Evolutionary conservation across 2,329 filamentous ascomycete species (phyloP).

Genomic region (Trichophyton simii): DNA sequence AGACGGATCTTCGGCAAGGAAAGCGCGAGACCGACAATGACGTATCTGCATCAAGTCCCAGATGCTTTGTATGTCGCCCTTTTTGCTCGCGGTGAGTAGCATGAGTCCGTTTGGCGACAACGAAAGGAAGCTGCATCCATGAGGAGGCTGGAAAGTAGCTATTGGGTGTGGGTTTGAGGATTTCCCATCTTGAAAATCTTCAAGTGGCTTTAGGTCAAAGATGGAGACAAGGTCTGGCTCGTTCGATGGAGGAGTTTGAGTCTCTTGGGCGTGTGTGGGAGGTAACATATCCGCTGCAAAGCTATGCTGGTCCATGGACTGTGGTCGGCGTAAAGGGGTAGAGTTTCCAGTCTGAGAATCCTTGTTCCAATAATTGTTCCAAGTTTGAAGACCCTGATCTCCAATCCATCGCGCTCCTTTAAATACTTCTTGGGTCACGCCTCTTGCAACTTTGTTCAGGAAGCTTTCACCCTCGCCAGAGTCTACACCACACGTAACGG

Average conservation of each 20-base stretch:
- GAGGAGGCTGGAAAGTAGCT: constrained; percentile 36
- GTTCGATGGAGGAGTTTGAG: constrained; percentile 22
- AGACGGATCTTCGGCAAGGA: constrained; percentile 27
- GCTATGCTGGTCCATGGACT: constrained; percentile 7
- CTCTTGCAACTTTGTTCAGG: constrained; percentile 36
- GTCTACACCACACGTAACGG: constrained; percentile 34
- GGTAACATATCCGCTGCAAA: constrained; percentile 30
- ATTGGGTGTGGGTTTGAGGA: constrained; percentile 25
- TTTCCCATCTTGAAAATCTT: constrained; percentile 28
- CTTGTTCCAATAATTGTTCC: constrained; percentile 40
- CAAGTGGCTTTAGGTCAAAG: constrained; percentile 34
- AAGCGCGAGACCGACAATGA: constrained; percentile 29
- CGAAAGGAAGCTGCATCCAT: constrained; percentile 39
- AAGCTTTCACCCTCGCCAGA: constrained; percentile 37
- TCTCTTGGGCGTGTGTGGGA: constrained; percentile 35
- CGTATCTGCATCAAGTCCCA: constrained; percentile 40
- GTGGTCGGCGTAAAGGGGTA: constrained; percentile 20
- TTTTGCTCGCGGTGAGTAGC: constrained; percentile 37
- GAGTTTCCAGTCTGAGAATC: constrained; percentile 23
- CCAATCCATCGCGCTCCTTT: constrained; percentile 39
- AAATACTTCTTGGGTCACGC: constrained; percentile 39
- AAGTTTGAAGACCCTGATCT: constrained; percentile 37
- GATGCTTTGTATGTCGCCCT: constrained; percentile 39
- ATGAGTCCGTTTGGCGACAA: constrained; percentile 37
- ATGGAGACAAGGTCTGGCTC: constrained; percentile 37